Percentiles rank a stretch among this genome's conserved stretches.
These are phyloP conservation scores for Aspergillus taichungensis DNA, from an alignment of 495 filamentous ascomycete species.

Conservation along the genomic window DNA sequence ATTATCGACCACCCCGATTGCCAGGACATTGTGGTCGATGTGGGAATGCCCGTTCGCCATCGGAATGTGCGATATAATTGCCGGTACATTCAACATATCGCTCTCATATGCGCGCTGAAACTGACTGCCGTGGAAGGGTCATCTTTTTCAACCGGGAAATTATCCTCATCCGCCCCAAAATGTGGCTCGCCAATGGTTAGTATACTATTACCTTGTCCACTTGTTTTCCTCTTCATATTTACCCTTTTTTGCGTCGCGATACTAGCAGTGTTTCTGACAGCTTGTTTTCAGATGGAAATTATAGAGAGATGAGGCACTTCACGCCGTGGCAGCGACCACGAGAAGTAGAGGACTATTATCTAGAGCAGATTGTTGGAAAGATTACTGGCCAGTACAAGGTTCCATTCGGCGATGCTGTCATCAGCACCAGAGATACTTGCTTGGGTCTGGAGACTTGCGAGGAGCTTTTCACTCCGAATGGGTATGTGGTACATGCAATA, in stretches of 20 bases:
- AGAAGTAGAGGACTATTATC: conserved; percentile 61
- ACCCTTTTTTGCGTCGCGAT: background rate
- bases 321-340: conserved; percentile 52
- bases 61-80: conserved; percentile 66
- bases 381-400: conserved; percentile 55
- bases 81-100: conserved; percentile 24
- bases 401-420: conserved; percentile 67
- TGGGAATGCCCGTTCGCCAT: conserved; percentile 60
- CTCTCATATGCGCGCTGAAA: background rate
- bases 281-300: conserved; percentile 26
- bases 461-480: conserved; percentile 65
- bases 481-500: conserved; percentile 14
- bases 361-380: conserved; percentile 55
- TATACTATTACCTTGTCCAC: background rate
- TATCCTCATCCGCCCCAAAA: conserved; percentile 71
- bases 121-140: conserved; percentile 20
- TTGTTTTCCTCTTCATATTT: background rate
- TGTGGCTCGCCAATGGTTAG: conserved; percentile 68
- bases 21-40: conserved; percentile 71
- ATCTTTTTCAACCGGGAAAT: conserved; percentile 61
- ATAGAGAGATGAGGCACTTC: conserved; percentile 47
- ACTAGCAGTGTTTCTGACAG: background rate
- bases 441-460: conserved; percentile 71
- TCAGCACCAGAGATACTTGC: conserved; percentile 62
- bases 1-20: conserved; percentile 58